Evolutionary conservation across 805 yeast genomes (phyloP).

Genomic region (Scheffersomyces spartinae): DNA sequence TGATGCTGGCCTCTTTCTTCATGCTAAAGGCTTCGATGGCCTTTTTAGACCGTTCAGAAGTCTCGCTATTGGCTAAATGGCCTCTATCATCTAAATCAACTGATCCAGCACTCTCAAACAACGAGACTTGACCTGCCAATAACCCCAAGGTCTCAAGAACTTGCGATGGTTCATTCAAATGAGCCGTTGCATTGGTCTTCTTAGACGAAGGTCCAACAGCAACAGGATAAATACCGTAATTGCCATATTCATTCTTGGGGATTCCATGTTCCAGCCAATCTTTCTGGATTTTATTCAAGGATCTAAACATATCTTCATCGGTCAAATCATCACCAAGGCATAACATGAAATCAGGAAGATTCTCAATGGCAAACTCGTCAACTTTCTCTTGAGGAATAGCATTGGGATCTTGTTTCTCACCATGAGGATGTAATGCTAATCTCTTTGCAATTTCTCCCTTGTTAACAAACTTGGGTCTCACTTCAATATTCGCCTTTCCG

Average conservation of each 20-base stretch:
- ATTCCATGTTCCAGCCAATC: conserved; percentile 34
- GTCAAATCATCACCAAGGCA: conserved; percentile 95
- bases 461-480: conserved; percentile 89
- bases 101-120: conserved; percentile 69
- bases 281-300: conserved; percentile 52
- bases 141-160: conserved; percentile 78
- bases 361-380: conserved; percentile 22
- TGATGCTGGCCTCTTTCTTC: conserved; percentile 1
- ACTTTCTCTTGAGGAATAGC: conserved; percentile 10
- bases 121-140: conserved; percentile 64
- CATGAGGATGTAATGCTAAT: conserved; percentile 56
- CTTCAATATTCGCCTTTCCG: conserved; percentile 96
- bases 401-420: conserved; percentile 34
- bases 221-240: conserved; percentile 67
- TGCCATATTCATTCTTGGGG: conserved; percentile 34
- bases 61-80: conserved; percentile 40
- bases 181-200: conserved; percentile 75
- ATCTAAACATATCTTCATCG: conserved; percentile 94
- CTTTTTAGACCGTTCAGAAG: conserved; percentile 28
- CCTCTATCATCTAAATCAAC: conserved; percentile 72
- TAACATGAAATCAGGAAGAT: conserved; percentile 71
- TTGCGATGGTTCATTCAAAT: conserved; percentile 71
- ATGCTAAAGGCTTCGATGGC: conserved; percentile 21
- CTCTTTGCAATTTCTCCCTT: conserved; percentile 93
- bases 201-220: conserved; percentile 91